These are phyloP conservation scores for Solanum virginianum DNA, from an alignment of 257 asterid genomes.

Conservation along the genomic window DNA sequence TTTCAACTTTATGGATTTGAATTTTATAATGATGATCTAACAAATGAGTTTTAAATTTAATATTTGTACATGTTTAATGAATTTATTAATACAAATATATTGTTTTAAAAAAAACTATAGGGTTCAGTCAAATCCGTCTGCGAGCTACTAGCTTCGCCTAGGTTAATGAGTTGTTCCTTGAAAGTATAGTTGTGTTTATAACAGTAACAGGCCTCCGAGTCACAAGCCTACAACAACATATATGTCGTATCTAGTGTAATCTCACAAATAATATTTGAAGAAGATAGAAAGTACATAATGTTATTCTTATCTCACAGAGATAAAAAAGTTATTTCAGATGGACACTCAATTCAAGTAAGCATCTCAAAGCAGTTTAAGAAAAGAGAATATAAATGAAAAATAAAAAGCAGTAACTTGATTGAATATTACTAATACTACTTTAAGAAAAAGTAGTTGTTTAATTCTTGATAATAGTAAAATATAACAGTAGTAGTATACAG, in stretches of 20 bases:
- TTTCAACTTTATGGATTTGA: too few relatives aligned
- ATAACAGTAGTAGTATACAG: too few relatives aligned
- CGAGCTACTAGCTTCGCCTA: too few relatives aligned
- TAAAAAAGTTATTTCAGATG: neutral
- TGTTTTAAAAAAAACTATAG: too few relatives aligned
- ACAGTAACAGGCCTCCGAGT: neutral
- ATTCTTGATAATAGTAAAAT: neutral
- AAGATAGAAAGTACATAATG: neutral
- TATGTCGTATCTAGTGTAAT: neutral
- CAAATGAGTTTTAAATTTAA: too few relatives aligned
- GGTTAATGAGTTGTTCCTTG: neutral
- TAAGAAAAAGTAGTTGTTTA: neutral
- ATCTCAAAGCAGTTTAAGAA: neutral
- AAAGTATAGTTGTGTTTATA: neutral
- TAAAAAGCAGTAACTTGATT: neutral
- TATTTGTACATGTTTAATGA: too few relatives aligned
- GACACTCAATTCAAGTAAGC: rapidly evolving
- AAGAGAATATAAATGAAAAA: neutral
- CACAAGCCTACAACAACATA: neutral
- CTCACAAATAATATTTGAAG: rapidly evolving
- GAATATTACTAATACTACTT: neutral
- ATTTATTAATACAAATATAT: too few relatives aligned
- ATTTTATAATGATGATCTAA: too few relatives aligned
- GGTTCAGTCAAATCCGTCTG: too few relatives aligned
- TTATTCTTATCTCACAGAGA: neutral